Percentiles rank a stretch among this genome's conserved stretches.
Conservation (phyloP, 495 filamentous ascomycete species). For the Neurospora tetrasperma region DNA sequence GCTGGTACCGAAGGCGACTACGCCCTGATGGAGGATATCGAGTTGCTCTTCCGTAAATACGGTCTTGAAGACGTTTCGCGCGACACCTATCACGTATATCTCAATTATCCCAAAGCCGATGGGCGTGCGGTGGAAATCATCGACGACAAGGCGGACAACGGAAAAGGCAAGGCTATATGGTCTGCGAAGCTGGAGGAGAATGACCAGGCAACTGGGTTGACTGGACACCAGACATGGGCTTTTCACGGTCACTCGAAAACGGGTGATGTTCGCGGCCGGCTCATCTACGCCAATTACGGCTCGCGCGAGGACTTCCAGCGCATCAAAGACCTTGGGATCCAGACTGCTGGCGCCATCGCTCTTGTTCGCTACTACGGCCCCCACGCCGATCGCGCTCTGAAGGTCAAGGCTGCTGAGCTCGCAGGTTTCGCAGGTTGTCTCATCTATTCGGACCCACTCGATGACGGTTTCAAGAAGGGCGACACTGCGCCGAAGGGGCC, state of each 20-base stretch:
- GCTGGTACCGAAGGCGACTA: constrained; percentile 87
- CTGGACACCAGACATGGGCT: constrained; percentile 51
- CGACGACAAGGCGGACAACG: constrained; percentile 27
- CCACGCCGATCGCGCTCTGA: constrained; percentile 60
- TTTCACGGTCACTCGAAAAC: constrained; percentile 88
- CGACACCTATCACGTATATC: constrained; percentile 75
- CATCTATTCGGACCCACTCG: constrained; percentile 80
- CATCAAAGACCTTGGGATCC: constrained; percentile 59
- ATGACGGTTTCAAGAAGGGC: constrained; percentile 66
- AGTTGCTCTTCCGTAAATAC: constrained; percentile 57
- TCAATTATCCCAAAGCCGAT: constrained; percentile 75
- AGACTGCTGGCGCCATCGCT: constrained; percentile 69
- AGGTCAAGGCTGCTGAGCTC: constrained; percentile 82
- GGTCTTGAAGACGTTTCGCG: constrained; percentile 61
- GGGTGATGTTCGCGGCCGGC: constrained; percentile 81
- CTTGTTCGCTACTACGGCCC: constrained; percentile 73
- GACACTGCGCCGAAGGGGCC: constrained; percentile 62
- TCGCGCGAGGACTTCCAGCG: constrained; percentile 69
- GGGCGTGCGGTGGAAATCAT: constrained; percentile 77
- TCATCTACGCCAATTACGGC: constrained; percentile 92
- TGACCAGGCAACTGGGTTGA: constrained; percentile 38
- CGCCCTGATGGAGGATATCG: constrained; percentile 69
- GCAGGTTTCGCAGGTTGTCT: constrained; percentile 78
- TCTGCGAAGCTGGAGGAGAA: constrained; percentile 78
- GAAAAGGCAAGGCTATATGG: constrained; percentile 54